These are phyloP conservation scores for Penicillium capsulatum DNA, from an alignment of 2,329 filamentous ascomycete species.

Conservation along the genomic window DNA sequence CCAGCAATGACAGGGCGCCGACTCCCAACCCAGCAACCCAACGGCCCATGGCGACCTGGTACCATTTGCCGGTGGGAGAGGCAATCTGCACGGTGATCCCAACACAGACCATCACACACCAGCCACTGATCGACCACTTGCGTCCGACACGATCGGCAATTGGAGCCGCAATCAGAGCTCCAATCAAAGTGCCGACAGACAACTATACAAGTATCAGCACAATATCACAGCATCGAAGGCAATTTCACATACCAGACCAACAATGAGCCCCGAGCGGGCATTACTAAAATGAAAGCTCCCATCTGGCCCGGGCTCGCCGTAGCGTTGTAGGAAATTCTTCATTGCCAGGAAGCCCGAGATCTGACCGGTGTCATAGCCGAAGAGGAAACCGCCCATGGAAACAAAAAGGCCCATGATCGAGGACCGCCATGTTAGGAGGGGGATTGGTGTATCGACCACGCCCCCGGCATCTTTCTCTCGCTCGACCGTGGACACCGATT, in stretches of 20 bases:
- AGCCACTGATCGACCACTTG: constrained; percentile 40
- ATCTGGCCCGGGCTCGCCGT: constrained; percentile 29
- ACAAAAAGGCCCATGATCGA: constrained; percentile 37
- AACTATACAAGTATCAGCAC: constrained; percentile 25
- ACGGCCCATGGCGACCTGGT: constrained; percentile 42
- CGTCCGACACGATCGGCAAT: constrained; percentile 43
- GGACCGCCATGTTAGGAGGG: constrained; percentile 34
- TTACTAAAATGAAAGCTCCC: constrained; percentile 39
- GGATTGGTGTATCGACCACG: constrained; percentile 24
- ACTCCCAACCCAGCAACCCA: constrained; percentile 44
- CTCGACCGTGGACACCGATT: constrained; percentile 17
- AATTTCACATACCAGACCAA: constrained; percentile 33
- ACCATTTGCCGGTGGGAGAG: constrained; percentile 35
- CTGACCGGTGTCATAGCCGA: constrained; percentile 44
- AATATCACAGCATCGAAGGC: not conserved
- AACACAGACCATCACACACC: constrained; percentile 38
- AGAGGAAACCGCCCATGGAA: constrained; percentile 46
- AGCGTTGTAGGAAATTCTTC: constrained; percentile 39
- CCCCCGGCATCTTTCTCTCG: constrained; percentile 17
- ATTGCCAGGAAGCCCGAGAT: constrained; percentile 44
- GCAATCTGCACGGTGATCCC: constrained; percentile 45
- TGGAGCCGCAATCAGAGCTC: constrained; percentile 40
- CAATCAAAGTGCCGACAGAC: constrained; percentile 43
- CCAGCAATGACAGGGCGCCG: constrained; percentile 40
- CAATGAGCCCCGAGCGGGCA: constrained; percentile 42